Evolutionary conservation across 495 filamentous ascomycete species (phyloP), one percentile per base, ranked within the genome.

Genomic region (Mytilinidion resinicola): DNA sequence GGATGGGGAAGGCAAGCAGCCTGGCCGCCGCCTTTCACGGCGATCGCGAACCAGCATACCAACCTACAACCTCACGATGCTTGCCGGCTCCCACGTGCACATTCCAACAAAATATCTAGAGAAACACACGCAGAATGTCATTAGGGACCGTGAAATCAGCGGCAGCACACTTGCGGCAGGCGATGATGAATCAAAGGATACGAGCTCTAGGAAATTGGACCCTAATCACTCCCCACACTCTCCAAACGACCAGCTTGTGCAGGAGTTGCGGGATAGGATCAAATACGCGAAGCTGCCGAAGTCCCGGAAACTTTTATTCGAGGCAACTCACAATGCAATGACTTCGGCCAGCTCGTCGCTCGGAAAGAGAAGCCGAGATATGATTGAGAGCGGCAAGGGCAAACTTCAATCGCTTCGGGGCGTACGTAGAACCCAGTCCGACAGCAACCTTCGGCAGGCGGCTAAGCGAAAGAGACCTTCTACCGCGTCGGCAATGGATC

Each of bases 361-460:
- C 50, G 82, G 82, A 21, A 85, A 85, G 72, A 74, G 82, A 42
- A 71, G 76, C 17, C 68, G 78, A 55, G 76, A 75, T 21, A 62
- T 66, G 36, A 61, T 70, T 51, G 75, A 79, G 49, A 72, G 71
- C 44, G 74, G 70, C 17, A 77, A 77, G 57, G 73, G 68, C 48
- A 70, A 58, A 42, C 36, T 74, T 39, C 58, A 66, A 7, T 56
- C 73, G 30, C 49, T 71, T 14, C 68, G 46, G 35, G 51, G 65
- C 76, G 51, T 70, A 75, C 67, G 57, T 72, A 79, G 30, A 73
- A 76, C 12, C 35, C 51, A 25, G 52, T 59, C 43, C 36, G 41
- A 30, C 36, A 64, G 36, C 54, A 59, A 36, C 57, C 63, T 14
- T 25, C 63, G 15, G 21, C 15, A 19, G 46, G 7, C 46, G 14